Base-by-base conservation (phyloP, 148 eudicot genomes). In the Hydrangea macrophylla region DNA sequence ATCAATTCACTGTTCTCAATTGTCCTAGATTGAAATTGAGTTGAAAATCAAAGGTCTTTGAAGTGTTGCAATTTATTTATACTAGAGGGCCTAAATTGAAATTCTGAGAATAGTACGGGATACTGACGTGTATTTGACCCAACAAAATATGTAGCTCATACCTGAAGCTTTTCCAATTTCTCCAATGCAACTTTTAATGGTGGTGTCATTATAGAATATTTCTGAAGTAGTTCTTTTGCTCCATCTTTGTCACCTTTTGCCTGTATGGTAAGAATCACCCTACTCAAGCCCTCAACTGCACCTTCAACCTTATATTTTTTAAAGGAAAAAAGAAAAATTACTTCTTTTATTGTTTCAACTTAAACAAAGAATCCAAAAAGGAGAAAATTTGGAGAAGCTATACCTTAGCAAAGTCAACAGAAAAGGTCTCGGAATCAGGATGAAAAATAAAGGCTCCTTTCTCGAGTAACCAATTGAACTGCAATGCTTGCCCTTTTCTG, bases 401-500 rank as follows among this genome's bases (percentile, higher is more conserved):
- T 78, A 94, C 99, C 97, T 86, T 90, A 53, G 85, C 83, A 76
- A 90, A 90, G 76, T 88, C 69, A 22, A 94, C 97, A 62, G 91
- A 85, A 65, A 94, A 94, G 35, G 84, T 87, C 66, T 87, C 89
- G 69, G n/a, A n/a, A n/a, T 94, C 90, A 17, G 86, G 78, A 65
- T 83, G 96, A 76, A 94, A 64, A 70, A 85, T 68, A 70, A 94
- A 84, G 59, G 97, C 97, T 62, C 88, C 96, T 73, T 86, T 94
- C 71, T 94, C 96, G 72, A 83, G 84, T 63, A 94, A 84, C 85
- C 91, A 94, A 76, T 94, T 94, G 60, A 94, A 94, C 72, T 94
- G 99, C 79, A 94, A 71, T 30, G 99, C 99, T 72, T 94, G 97
- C 36, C 99, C 99, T 78, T 94, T 94, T 70, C 99, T 94, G 83